Conservation (phyloP, 331 rosid species). For the Cucumis variabilis region DNA sequence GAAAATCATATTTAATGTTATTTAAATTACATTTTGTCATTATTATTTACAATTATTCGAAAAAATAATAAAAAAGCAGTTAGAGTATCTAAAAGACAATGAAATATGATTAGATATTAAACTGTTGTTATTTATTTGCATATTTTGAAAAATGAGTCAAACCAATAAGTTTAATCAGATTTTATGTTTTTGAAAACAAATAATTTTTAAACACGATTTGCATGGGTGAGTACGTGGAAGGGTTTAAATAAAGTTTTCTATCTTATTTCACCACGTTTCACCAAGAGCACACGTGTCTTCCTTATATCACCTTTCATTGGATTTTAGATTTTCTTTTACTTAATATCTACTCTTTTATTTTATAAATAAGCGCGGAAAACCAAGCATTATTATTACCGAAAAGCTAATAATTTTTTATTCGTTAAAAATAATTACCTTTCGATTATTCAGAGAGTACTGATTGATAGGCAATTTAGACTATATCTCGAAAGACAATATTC, state of each 20-base stretch:
- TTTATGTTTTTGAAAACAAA: neutral
- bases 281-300: neutral
- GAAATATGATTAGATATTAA: conserved; percentile 19
- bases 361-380: neutral
- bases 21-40: conserved; percentile 15
- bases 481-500: no score
- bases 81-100: neutral
- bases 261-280: neutral
- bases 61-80: neutral
- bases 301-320: neutral
- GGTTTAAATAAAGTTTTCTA: neutral
- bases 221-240: conserved; percentile 27
- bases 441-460: no score
- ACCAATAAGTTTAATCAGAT: neutral
- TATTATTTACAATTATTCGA: neutral
- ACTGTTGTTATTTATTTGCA: conserved; percentile 14
- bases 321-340: neutral
- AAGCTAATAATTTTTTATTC: no score
- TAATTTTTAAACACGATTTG: neutral
- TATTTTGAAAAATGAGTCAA: neutral
- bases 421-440: no score
- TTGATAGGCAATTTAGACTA: no score
- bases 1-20: neutral
- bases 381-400: neutral
- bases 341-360: neutral